Evolutionary conservation across 1,284 basidiomycete genomes (phyloP).

Genomic region (Ganoderma lingzhi): DNA sequence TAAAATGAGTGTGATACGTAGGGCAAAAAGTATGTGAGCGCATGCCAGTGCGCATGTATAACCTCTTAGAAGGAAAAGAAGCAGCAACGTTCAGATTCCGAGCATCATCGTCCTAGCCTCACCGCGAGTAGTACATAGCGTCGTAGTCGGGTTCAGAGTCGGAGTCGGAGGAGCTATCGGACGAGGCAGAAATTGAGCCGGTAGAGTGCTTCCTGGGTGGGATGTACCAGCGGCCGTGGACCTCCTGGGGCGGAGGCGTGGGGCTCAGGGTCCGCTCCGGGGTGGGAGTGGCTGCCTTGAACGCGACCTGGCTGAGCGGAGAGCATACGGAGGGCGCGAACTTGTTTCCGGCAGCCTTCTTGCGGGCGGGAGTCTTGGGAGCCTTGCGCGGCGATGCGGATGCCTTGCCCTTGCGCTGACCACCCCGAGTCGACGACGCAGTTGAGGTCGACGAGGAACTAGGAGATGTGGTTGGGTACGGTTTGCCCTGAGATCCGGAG

Average conservation of each 20-base stretch:
- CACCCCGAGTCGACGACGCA: not conserved
- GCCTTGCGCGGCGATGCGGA: not conserved
- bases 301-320: constrained; percentile 23
- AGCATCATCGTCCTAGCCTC: not conserved
- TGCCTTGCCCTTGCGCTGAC: not conserved
- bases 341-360: constrained; percentile 18
- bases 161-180: constrained; percentile 22
- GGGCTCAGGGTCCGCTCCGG: not conserved
- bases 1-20: not conserved
- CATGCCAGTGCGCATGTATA: not conserved
- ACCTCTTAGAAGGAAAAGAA: not conserved
- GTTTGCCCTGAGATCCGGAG: not conserved
- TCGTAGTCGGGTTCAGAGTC: constrained; percentile 18
- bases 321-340: constrained; percentile 22
- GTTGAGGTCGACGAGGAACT: not conserved
- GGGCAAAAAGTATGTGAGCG: not conserved
- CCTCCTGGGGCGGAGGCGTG: not conserved
- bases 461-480: constrained; percentile 4
- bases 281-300: constrained; percentile 11
- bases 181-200: constrained; percentile 7
- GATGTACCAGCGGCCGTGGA: not conserved
- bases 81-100: not conserved
- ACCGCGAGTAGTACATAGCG: not conserved
- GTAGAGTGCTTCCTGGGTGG: constrained; percentile 18
- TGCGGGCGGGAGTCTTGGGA: not conserved